Base-by-base conservation (phyloP, 2,329 filamentous ascomycete genomes). In the Alternaria conjuncta region DNA sequence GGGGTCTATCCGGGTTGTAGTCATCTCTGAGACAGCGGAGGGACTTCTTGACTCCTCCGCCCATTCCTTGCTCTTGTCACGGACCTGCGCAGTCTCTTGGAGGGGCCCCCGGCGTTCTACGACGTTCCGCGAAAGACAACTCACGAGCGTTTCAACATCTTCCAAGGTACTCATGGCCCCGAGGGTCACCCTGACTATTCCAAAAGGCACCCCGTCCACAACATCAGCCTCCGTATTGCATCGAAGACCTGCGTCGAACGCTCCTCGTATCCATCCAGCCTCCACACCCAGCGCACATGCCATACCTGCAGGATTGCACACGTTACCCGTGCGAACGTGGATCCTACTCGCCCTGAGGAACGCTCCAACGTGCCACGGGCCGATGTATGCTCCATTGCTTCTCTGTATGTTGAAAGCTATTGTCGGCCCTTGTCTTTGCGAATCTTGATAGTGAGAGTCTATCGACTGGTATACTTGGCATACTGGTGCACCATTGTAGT, bases 351-450 rank as follows among this genome's bases (percentile, higher is more conserved):
- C 78, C 65, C 89, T 86, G 0, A 89, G 88, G 18, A 84, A 78
- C 30, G 80, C 80, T 76, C 91, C 89, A n/a, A 90, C 86, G 2
- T 86, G 82, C 3, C 83, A 83, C 71, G 88, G 89, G 1, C 86
- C 82, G 28, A 89, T 78, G 67, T 86, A 85, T 1, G 78, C 78
- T 1, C 88, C 88, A 60, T 86, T 82, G 4, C 82, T 74, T n/a
- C 78, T 78, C 25, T 84, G 76, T 12, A 91, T 77, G 65, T 90
- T 92, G 78, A 92, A 90, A 2, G 89, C 86, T 21, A 92, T 80
- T 0, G 87, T 90, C 1, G 88, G 84, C 2, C 89, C 89, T 73
- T 90, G 87, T 20, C 82, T 83, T 15, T 71, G 78, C 0, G 85
- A 71, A 70, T 89, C 83, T 5, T 82, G 85, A 53, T 87, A 89